Conservation (phyloP, 106 monocot species). For the Acorus gramineus region DNA sequence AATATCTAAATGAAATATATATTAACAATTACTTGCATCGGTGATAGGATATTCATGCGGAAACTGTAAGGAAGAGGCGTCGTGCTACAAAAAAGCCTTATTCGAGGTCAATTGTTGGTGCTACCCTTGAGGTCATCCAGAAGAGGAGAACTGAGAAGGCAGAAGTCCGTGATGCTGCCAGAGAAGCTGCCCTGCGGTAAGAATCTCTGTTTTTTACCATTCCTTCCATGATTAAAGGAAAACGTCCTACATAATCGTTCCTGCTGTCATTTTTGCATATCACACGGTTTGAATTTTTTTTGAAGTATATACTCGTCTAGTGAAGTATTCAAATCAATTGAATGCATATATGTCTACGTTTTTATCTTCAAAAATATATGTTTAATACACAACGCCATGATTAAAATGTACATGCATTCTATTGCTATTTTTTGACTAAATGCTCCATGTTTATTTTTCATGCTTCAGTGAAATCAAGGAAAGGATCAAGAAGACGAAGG, state of each 20-base stretch:
- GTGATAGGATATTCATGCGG: constrained; percentile 42
- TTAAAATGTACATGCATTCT: not conserved
- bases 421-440: not conserved
- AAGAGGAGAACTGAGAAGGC: constrained; percentile 40
- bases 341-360: too few relatives aligned
- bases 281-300: too few relatives aligned
- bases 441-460: not conserved
- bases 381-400: too few relatives aligned
- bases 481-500: constrained; percentile 31
- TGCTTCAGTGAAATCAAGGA: constrained; percentile 24
- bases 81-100: constrained; percentile 44
- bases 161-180: constrained; percentile 51
- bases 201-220: not conserved
- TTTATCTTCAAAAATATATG: too few relatives aligned
- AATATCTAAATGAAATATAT: not conserved
- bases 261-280: not conserved
- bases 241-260: not conserved
- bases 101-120: constrained; percentile 29
- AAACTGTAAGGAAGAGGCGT: constrained; percentile 50
- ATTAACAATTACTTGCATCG: not conserved
- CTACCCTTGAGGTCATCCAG: constrained; percentile 24
- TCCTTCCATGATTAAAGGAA: not conserved
- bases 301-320: too few relatives aligned
- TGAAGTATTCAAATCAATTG: too few relatives aligned
- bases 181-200: constrained; percentile 52